Percentiles rank a stretch among this genome's conserved stretches.
These are phyloP conservation scores for Saraca asoca DNA, from an alignment of 331 rosid genomes.

Conservation along the genomic window DNA sequence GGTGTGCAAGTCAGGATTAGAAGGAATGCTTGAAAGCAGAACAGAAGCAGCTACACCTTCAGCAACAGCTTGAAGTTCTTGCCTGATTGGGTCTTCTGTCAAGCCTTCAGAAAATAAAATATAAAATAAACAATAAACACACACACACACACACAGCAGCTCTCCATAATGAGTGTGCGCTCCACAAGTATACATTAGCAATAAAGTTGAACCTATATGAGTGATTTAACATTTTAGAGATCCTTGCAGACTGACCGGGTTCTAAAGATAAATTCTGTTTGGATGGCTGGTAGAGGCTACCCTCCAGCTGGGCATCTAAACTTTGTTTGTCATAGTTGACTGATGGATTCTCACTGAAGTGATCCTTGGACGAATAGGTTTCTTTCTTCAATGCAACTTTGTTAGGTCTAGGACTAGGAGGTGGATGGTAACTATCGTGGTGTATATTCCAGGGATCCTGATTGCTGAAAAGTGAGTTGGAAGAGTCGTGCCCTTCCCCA, in stretches of 20 bases:
- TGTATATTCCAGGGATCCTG: constrained; percentile 83
- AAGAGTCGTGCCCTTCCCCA: constrained; percentile 58
- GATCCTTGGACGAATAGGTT: constrained; percentile 43
- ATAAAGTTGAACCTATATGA: constrained; percentile 15
- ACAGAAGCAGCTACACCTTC: constrained; percentile 92
- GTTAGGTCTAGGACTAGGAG: constrained; percentile 54
- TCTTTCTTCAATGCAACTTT: constrained; percentile 51
- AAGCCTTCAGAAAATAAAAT: constrained; percentile 47
- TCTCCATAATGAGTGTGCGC: constrained; percentile 6
- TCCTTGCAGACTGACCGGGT: constrained; percentile 52
- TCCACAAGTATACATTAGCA: constrained; percentile 7
- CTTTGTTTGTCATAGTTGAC: constrained; percentile 44
- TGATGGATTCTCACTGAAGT: constrained; percentile 45
- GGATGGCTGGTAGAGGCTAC: constrained; percentile 43
- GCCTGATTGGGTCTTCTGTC: constrained; percentile 73
- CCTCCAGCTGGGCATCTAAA: constrained; percentile 50
- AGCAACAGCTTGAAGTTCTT: constrained; percentile 90
- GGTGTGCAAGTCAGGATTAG: constrained; percentile 50
- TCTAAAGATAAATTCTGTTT: constrained; percentile 55
- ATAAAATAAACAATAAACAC: no score
- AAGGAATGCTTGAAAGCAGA: constrained; percentile 51
- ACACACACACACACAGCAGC: no score
- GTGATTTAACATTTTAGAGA: constrained; percentile 37
- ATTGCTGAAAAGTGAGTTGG: constrained; percentile 79
- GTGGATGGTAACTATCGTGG: constrained; percentile 62